phyloP scores from a whole-genome alignment of 164 flowering plant species.

The Vitis rotundifolia region DNA sequence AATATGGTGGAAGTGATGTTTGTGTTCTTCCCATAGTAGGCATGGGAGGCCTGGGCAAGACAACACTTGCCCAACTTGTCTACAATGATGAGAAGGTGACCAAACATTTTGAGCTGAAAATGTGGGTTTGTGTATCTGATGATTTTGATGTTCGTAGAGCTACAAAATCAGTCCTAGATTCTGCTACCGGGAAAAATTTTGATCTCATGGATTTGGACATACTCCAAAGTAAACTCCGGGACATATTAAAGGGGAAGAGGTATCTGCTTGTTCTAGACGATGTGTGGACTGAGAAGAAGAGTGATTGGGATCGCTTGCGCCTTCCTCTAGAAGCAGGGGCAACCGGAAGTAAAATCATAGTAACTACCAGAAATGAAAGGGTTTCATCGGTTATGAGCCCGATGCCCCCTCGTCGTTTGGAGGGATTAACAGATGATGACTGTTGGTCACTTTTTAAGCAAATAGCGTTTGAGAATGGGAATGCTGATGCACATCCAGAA shows the following conservation, averaged over 20 bases:
- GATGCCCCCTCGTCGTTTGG: background rate
- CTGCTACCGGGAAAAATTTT: background rate
- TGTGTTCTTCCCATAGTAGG: background rate
- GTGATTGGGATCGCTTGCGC: background rate
- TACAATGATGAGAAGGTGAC: background rate
- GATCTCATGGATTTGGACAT: background rate
- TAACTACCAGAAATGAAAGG: background rate
- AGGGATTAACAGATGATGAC: background rate
- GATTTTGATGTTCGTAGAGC: constrained; percentile 2
- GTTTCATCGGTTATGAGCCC: background rate
- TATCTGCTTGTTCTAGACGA: constrained; percentile 9
- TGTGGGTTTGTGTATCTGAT: constrained; percentile 8
- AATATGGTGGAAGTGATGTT: background rate
- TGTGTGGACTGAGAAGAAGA: background rate
- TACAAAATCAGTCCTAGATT: background rate
- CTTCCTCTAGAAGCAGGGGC: background rate
- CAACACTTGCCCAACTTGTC: constrained; percentile 4
- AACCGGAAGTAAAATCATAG: background rate
- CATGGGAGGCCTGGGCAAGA: constrained; percentile 4
- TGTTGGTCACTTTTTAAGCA: constrained; percentile 3
- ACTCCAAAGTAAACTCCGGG: background rate
- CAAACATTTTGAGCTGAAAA: background rate
- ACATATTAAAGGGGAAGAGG: background rate
- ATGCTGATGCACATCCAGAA: background rate
- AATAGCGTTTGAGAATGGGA: background rate